phyloP scores from a whole-genome alignment of 495 filamentous ascomycete species.

The Bombardia bombarda region DNA sequence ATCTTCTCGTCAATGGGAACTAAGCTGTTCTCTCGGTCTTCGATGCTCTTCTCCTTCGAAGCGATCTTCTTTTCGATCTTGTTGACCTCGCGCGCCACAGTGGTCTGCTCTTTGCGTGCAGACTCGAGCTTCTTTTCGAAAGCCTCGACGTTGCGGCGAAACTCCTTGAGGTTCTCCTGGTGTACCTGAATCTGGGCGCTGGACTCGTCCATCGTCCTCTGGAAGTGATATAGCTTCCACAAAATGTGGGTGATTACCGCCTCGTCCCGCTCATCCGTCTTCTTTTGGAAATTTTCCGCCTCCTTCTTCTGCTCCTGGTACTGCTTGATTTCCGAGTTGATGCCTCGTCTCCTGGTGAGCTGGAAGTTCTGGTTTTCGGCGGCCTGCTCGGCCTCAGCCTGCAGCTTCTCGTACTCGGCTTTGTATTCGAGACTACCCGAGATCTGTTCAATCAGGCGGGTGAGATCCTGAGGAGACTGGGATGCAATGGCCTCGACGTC shows the following conservation, averaged over 20 bases:
- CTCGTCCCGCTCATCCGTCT: conserved; percentile 81
- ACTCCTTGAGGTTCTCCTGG: conserved; percentile 94
- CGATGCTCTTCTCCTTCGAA: conserved; percentile 78
- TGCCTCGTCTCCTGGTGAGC: conserved; percentile 78
- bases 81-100: conserved; percentile 66
- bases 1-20: conserved; percentile 92
- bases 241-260: conserved; percentile 91
- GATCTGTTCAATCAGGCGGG: conserved; percentile 92
- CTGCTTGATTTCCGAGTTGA: conserved; percentile 97
- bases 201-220: conserved; percentile 85
- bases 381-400: conserved; percentile 77
- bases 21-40: conserved; percentile 74
- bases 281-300: conserved; percentile 82
- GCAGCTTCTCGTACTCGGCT: conserved; percentile 83
- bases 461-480: conserved; percentile 89
- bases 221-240: conserved; percentile 96
- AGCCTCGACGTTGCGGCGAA: conserved; percentile 76
- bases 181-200: conserved; percentile 86
- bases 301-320: conserved; percentile 97
- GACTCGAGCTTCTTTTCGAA: conserved; percentile 76
- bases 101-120: conserved; percentile 77
- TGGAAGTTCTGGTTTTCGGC: conserved; percentile 81
- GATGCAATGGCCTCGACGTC: conserved; percentile 98
- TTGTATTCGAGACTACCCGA: conserved; percentile 95
- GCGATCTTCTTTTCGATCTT: conserved; percentile 79